A percentile compares a stretch with the other conserved stretches of the same genome.
Conservation (phyloP, 345 rosid species). For the Arabis alpina region DNA sequence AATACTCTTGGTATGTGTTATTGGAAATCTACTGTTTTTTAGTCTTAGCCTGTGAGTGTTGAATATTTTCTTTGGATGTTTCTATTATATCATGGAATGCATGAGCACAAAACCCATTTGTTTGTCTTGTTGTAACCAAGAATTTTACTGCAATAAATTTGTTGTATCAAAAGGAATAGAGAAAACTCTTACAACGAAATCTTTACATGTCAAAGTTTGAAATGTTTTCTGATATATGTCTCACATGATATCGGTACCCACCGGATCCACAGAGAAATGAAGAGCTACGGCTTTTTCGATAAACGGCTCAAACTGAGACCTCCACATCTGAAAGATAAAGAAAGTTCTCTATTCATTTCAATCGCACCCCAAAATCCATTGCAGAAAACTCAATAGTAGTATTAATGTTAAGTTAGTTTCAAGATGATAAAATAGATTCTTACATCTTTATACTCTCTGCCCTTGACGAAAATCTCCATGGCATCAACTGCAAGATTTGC, state of each 20-base stretch:
- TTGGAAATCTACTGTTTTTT: too few relatives aligned
- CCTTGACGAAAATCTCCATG: constrained; percentile 62
- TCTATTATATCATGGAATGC: too few relatives aligned
- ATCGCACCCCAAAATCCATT: background rate
- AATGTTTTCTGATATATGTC: constrained; percentile 10
- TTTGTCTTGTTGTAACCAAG: background rate
- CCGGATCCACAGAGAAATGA: constrained; percentile 80
- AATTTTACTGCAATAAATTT: constrained; percentile 1
- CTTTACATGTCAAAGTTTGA: constrained; percentile 3
- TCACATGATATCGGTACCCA: constrained; percentile 83
- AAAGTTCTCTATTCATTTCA: constrained; percentile 1
- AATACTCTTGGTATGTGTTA: too few relatives aligned
- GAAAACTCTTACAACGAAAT: constrained; percentile 9
- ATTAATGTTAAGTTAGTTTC: background rate
- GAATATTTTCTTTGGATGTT: too few relatives aligned
- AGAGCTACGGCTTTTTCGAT: constrained; percentile 51
- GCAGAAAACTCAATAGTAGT: background rate
- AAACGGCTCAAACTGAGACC: constrained; percentile 58
- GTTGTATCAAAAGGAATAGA: background rate
- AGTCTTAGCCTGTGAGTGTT: too few relatives aligned
- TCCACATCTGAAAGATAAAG: constrained; percentile 65
- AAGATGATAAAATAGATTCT: constrained; percentile 33
- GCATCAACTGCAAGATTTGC: constrained; percentile 68
- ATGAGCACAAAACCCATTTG: too few relatives aligned
- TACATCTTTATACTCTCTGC: constrained; percentile 74